These are phyloP conservation scores for Pichia insulana DNA, from an alignment of 805 yeast species.

Conservation along the genomic window DNA sequence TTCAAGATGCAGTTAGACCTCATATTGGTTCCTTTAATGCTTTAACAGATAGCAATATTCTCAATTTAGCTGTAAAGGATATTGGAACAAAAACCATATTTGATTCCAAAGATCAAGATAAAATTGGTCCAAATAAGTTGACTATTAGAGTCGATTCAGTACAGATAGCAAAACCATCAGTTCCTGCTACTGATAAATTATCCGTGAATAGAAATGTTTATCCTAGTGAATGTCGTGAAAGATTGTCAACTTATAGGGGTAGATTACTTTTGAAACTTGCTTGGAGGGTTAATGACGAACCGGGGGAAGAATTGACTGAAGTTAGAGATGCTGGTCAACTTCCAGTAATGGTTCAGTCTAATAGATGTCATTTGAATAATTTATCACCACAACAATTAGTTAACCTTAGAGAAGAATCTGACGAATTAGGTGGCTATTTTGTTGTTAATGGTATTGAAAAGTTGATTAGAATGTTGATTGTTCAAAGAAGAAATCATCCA, in stretches of 20 bases:
- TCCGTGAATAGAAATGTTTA: slow-evolving; percentile 69
- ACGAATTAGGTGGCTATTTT: slow-evolving; percentile 95
- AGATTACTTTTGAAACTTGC: slow-evolving; percentile 67
- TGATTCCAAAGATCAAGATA: slow-evolving; percentile 61
- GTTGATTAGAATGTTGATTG: slow-evolving; percentile 92
- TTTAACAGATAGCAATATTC: slow-evolving; percentile 73
- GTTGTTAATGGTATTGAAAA: slow-evolving; percentile 95
- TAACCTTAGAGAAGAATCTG: slow-evolving; percentile 75
- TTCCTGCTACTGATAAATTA: slow-evolving; percentile 59
- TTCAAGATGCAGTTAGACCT: slow-evolving; percentile 86
- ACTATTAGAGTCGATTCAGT: slow-evolving; percentile 81
- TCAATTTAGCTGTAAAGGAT: slow-evolving; percentile 79
- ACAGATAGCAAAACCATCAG: slow-evolving; percentile 77
- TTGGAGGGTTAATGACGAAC: slow-evolving; percentile 70
- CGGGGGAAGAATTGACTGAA: slow-evolving; percentile 69
- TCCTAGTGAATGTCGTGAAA: slow-evolving; percentile 87
- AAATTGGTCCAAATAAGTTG: slow-evolving; percentile 73
- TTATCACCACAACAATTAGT: slow-evolving; percentile 79
- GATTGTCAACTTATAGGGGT: slow-evolving; percentile 76
- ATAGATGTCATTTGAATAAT: slow-evolving; percentile 84
- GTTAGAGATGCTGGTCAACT: slow-evolving; percentile 85
- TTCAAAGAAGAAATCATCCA: slow-evolving; percentile 95
- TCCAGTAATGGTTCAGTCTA: slow-evolving; percentile 85
- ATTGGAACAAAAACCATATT: slow-evolving; percentile 81
- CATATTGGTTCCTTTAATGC: slow-evolving; percentile 97